phyloP scores from a whole-genome alignment of 129 eudicot species.

The Centella asiatica region DNA sequence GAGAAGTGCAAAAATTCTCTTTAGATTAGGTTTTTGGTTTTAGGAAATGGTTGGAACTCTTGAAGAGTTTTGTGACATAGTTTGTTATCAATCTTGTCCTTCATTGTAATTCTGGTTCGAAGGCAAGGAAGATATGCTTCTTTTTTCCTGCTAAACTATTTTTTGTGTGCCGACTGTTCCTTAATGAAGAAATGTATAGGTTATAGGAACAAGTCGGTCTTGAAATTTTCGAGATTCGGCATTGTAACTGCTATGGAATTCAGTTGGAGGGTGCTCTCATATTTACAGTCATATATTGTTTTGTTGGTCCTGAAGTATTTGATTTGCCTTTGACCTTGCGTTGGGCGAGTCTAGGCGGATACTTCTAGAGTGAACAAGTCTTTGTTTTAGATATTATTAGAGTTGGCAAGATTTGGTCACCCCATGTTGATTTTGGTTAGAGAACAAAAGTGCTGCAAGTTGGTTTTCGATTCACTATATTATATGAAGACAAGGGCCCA shows the following conservation, averaged over 20 bases:
- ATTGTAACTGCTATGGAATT: background rate
- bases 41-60: constrained; percentile 7
- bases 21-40: constrained; percentile 17
- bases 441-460: too few species aligned
- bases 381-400: background rate
- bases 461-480: too few species aligned
- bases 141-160: background rate
- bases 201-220: constrained; percentile 14
- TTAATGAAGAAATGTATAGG: constrained; percentile 12
- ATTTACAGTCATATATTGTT: background rate
- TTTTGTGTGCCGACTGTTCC: constrained; percentile 17
- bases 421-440: too few species aligned
- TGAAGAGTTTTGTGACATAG: constrained; percentile 9
- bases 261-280: background rate
- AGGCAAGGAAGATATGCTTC: constrained; percentile 26
- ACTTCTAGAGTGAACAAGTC: background rate
- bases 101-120: constrained; percentile 32
- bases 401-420: too few species aligned
- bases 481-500: too few species aligned
- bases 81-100: constrained; percentile 20
- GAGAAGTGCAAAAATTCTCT: constrained; percentile 16
- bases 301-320: background rate
- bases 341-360: too few species aligned
- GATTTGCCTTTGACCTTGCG: background rate
- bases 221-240: constrained; percentile 1